Conservation (phyloP, 2,329 filamentous ascomycete genomes). For the Fusarium zealandicum region DNA sequence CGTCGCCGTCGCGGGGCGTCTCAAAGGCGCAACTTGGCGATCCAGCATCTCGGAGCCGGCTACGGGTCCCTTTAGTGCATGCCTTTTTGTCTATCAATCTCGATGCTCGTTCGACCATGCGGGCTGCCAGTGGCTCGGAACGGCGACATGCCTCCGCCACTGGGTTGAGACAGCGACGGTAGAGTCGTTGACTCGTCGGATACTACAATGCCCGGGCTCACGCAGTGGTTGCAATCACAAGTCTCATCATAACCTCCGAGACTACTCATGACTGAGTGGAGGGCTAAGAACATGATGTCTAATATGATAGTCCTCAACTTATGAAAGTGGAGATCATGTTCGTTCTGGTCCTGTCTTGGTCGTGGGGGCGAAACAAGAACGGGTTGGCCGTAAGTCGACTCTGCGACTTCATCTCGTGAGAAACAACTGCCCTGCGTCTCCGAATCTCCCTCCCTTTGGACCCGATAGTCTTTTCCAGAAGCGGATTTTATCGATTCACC, state of each 20-base stretch:
- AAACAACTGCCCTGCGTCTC: slow-evolving; percentile 19
- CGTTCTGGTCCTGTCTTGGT: neutral
- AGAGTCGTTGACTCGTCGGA: slow-evolving; percentile 20
- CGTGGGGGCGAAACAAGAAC: slow-evolving; percentile 17
- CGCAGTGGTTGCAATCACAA: too few species aligned
- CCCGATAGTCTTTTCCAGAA: slow-evolving; percentile 1
- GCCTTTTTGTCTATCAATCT: slow-evolving; percentile 28
- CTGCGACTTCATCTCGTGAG: slow-evolving; percentile 15
- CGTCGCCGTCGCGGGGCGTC: neutral
- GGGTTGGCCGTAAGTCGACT: slow-evolving; percentile 24
- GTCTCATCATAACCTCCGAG: too few species aligned
- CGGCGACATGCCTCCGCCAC: slow-evolving; percentile 26
- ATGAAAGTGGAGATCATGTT: too few species aligned
- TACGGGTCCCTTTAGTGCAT: slow-evolving; percentile 15
- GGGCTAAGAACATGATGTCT: too few species aligned
- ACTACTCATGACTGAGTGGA: too few species aligned
- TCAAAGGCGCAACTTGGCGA: slow-evolving; percentile 6
- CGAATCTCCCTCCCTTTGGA: slow-evolving; percentile 28
- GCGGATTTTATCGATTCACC: slow-evolving; percentile 10
- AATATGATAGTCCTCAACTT: too few species aligned
- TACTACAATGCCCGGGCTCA: too few species aligned
- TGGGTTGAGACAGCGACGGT: slow-evolving; percentile 38
- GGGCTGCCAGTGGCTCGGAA: slow-evolving; percentile 20
- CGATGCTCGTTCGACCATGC: slow-evolving; percentile 19
- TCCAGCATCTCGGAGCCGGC: slow-evolving; percentile 13